Conservation (phyloP, 257 asterid genomes). For the Rubia yunnanensis region DNA sequence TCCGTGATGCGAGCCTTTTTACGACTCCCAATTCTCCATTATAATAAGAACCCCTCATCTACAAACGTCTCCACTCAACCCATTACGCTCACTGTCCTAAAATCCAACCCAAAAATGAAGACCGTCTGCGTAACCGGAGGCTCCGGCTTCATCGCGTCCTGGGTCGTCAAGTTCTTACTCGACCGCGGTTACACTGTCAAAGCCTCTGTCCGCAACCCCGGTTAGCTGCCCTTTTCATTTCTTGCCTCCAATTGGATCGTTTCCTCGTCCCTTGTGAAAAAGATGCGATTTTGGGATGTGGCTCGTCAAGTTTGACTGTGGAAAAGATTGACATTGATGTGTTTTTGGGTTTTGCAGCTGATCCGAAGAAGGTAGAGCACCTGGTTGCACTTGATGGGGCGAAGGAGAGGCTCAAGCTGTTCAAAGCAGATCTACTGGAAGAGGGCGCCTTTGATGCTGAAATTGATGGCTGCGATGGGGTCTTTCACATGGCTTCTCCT, state of each 20-base stretch:
- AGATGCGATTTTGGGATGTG: background rate
- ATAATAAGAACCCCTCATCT: background rate
- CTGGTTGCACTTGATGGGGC: conserved; percentile 79
- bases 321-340: background rate
- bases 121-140: conserved; percentile 60
- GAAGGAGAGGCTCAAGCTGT: conserved; percentile 69
- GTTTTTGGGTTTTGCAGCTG: conserved; percentile 35
- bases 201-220: conserved; percentile 46
- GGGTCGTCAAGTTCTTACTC: conserved; percentile 54
- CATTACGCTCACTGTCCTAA: background rate
- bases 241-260: background rate
- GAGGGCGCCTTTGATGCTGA: conserved; percentile 74
- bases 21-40: background rate
- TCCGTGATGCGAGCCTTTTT: background rate
- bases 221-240: conserved; percentile 8
- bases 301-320: background rate
- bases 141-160: conserved; percentile 61
- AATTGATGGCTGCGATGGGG: conserved; percentile 80
- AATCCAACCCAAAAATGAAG: conserved; percentile 14
- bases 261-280: background rate
- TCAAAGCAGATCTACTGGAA: conserved; percentile 65
- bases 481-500: conserved; percentile 88
- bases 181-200: conserved; percentile 53
- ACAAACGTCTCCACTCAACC: background rate
- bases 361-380: conserved; percentile 56